Percentiles rank a stretch among this genome's conserved stretches.
phyloP scores from a whole-genome alignment of 1,284 basidiomycete genomes.

The Naganishia sp. region DNA sequence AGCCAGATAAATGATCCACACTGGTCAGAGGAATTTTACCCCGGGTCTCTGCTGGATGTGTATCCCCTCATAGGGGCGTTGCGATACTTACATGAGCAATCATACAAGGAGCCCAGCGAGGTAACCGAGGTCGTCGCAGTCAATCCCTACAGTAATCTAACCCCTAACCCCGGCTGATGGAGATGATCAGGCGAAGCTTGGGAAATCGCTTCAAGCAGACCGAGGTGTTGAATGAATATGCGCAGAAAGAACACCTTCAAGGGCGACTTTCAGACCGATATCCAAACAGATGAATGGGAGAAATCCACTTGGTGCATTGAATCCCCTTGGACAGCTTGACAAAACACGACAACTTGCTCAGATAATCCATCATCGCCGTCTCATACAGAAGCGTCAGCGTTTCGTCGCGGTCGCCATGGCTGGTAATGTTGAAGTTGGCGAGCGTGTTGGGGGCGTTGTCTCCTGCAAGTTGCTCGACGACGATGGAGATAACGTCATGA shows the following conservation, averaged over 20 bases:
- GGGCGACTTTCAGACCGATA: not conserved
- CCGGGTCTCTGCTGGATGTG: too few relatives aligned
- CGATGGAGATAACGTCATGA: not conserved
- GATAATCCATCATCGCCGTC: not conserved
- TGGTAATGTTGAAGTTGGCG: not conserved
- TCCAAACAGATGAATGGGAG: not conserved
- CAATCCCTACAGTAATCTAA: too few relatives aligned
- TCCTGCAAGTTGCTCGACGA: not conserved
- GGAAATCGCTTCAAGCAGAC: not conserved
- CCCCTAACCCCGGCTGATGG: too few relatives aligned
- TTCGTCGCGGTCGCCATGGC: not conserved
- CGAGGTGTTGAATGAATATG: not conserved
- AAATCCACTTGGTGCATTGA: not conserved
- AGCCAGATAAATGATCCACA: too few relatives aligned
- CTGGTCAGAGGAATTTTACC: too few relatives aligned
- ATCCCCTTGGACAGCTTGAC: constrained; percentile 1
- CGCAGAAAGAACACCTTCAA: not conserved
- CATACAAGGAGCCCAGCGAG: too few relatives aligned
- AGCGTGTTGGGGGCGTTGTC: not conserved
- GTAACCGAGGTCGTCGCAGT: too few relatives aligned
- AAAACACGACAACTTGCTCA: constrained; percentile 2
- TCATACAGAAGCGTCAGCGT: constrained; percentile 3
- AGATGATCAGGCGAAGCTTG: not conserved
- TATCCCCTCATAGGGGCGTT: too few relatives aligned
- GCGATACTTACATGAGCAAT: too few relatives aligned